Evolutionary conservation across 2,329 filamentous ascomycete genomes (phyloP).

Genomic region (Cyphellophora europaea): DNA sequence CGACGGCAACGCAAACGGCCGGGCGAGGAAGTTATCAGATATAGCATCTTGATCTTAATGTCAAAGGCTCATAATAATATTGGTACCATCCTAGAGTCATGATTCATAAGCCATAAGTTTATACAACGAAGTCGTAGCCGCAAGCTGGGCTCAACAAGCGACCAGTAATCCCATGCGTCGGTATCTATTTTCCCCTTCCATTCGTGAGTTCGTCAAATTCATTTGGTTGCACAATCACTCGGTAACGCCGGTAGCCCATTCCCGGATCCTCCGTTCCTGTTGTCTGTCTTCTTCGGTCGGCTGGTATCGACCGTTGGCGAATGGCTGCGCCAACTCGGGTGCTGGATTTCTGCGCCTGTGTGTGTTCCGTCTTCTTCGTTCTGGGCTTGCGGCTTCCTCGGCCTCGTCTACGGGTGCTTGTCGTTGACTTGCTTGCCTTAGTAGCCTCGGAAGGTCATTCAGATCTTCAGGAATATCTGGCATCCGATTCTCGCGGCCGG

Average conservation of each 20-base stretch:
- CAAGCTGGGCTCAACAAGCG: no score
- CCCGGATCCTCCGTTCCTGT: neutral
- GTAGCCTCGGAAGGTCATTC: neutral
- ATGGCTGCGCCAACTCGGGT: neutral
- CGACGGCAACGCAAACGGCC: no score
- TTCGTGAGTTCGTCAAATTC: no score
- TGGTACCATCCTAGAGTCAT: no score
- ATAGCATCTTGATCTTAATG: no score
- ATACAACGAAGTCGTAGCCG: no score
- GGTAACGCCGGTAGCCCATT: neutral
- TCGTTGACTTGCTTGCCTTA: neutral
- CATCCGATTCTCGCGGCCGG: slow-evolving; percentile 15
- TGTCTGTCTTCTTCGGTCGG: neutral
- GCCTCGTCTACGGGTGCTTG: neutral
- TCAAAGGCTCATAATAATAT: no score
- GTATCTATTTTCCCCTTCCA: no score
- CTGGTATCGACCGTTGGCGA: slow-evolving; percentile 1
- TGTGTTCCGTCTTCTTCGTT: neutral
- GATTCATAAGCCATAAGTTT: no score
- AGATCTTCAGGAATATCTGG: slow-evolving; percentile 5
- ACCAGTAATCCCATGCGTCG: no score
- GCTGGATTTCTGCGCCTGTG: neutral
- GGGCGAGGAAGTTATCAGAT: no score
- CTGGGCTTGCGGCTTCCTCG: neutral
- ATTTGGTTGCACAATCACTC: no score